Evolutionary conservation across 345 rosid species (phyloP), one percentile per base, ranked within the genome.

Genomic region (Noccaea caerulescens): DNA sequence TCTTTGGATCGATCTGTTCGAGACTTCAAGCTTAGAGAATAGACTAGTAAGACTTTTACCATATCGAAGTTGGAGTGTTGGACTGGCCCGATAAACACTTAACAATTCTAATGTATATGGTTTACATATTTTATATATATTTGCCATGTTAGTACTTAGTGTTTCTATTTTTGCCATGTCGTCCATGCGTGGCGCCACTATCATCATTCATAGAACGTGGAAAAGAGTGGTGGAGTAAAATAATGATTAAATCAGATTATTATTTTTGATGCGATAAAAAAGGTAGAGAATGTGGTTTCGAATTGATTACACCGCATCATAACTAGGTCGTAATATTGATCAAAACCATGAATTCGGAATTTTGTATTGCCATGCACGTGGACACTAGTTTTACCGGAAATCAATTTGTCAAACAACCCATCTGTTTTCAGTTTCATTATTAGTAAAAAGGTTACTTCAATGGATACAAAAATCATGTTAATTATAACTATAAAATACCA

Each of bases 141-240:
- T 27, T 2, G 33, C 25, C 62, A 62, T 71, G 63, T 63, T 27
- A 27, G 55, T 46, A 43, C 30, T 27, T 27, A 27, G 30, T 63
- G 43, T 4, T 63, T 44, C 50, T 72, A 72, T 55, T 25, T 45
- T 63, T 45, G 77, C 51, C 59, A 62, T 68, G 46, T 62, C 69
- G 46, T 62, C 69, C 58, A 76, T 69, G 54, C 74, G 75, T 69
- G 79, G 75, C 38, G 58, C 32, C 66, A 69, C 55, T 10, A 38
- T 47, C 8, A 69, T 63, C 75, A 76, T 76, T 53, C 66, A 63
- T 47, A 63, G 75, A 64, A 63, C 79, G 76, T 76, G 79, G 25
- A 63, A 49, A 69, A 43, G 60, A 70, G 76, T 70, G 79, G 71
- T 69, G 51, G 66, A 57, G 56, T 63, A 57, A 58, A 50, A 55